Conservation (phyloP, 2,329 filamentous ascomycete genomes). For the Davidsoniella australis region DNA sequence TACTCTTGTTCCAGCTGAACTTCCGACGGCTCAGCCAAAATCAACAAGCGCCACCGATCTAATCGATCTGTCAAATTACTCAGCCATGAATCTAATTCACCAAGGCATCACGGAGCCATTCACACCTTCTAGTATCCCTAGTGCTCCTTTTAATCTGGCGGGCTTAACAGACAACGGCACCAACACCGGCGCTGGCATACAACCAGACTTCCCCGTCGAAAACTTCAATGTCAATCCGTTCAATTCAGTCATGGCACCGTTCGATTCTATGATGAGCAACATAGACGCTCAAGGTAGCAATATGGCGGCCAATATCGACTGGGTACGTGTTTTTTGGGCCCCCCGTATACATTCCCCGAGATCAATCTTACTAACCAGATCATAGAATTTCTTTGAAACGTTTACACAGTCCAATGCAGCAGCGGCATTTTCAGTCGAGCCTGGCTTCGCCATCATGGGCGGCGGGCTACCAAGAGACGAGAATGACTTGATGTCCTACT, state of each 20-base stretch:
- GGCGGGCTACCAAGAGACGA: not conserved
- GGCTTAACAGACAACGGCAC: no score
- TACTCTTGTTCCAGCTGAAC: constrained; percentile 1
- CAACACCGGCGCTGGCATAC: no score
- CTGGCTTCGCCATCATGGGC: constrained; percentile 3
- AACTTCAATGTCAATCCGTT: no score
- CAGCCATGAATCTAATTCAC: not conserved
- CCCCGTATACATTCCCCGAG: not conserved
- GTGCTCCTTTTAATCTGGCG: no score
- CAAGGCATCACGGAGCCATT: not conserved
- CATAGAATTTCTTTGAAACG: constrained; percentile 37
- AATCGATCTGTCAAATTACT: not conserved
- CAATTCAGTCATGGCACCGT: not conserved
- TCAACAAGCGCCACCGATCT: not conserved
- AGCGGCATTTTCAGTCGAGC: constrained; percentile 6
- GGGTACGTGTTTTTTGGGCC: constrained; percentile 22
- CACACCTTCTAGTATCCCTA: not conserved
- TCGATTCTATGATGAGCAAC: constrained; percentile 31
- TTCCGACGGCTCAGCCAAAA: not conserved
- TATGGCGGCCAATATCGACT: constrained; percentile 26
- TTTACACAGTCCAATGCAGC: constrained; percentile 27
- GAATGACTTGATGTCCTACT: not conserved
- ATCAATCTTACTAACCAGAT: not conserved
- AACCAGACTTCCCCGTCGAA: no score
- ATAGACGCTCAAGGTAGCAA: constrained; percentile 19